Evolutionary conservation across 768 basidiomycete species (phyloP).

Genomic region (Tephrocybe sp.): DNA sequence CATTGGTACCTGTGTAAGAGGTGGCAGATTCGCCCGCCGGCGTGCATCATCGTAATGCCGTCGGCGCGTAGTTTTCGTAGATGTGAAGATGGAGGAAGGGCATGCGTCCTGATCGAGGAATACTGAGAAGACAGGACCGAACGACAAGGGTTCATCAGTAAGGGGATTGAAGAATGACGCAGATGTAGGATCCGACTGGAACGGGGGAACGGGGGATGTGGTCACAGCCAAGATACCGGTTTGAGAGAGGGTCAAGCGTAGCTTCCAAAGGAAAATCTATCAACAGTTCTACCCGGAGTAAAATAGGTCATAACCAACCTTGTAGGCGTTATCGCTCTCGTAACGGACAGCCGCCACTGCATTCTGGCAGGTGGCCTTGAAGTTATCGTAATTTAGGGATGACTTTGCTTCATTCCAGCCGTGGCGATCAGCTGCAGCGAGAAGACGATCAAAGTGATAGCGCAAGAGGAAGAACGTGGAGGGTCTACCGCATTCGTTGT

Average conservation of each 20-base stretch:
- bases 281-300: slow-evolving; percentile 4
- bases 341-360: slow-evolving; percentile 35
- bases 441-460: slow-evolving; percentile 62
- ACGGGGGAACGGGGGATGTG: slow-evolving; percentile 28
- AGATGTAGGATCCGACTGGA: slow-evolving; percentile 40
- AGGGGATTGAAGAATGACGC: slow-evolving; percentile 35
- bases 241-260: slow-evolving; percentile 51
- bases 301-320: slow-evolving; percentile 21
- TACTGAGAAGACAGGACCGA: slow-evolving; percentile 42
- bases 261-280: slow-evolving; percentile 29
- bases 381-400: slow-evolving; percentile 34
- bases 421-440: slow-evolving; percentile 48
- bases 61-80: slow-evolving; percentile 72
- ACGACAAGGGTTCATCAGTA: slow-evolving; percentile 17
- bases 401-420: slow-evolving; percentile 42
- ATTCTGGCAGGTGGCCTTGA: slow-evolving; percentile 46
- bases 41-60: slow-evolving; percentile 63
- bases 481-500: slow-evolving; percentile 50
- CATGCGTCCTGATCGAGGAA: slow-evolving; percentile 57
- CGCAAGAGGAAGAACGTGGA: slow-evolving; percentile 63
- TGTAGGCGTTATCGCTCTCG: slow-evolving; percentile 26
- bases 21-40: slow-evolving; percentile 46
- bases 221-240: slow-evolving; percentile 37
- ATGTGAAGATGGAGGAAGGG: slow-evolving; percentile 54
- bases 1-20: slow-evolving; percentile 28